Evolutionary conservation across 1,284 basidiomycete species (phyloP), one percentile per base, ranked within the genome.

Genomic region (Pseudozyma pruni): DNA sequence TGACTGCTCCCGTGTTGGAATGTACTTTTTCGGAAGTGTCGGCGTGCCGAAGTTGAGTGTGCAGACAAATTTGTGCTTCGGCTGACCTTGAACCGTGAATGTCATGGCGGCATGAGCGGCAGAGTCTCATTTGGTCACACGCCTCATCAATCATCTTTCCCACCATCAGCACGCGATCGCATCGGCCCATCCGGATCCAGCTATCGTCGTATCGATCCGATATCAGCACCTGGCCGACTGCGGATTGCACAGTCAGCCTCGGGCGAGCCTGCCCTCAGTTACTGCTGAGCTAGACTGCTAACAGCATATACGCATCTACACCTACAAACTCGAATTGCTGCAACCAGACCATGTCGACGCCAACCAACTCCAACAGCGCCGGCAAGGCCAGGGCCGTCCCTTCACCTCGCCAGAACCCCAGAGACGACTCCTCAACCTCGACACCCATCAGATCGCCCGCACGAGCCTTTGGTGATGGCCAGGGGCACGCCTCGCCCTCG

Each of bases 391-490:
- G 55, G 41, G 67, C 56, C 31, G 58, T 61, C 27, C 56, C 52
- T 16, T 42, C 42, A 23, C 47, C 48, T 17, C 53, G 51, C 32
- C 40, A 44, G 16, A 29, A 17, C 8, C n/a, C 44, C 19, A 29
- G 50, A 14, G 54, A 50, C 17, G 50, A 51, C 17, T 7, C 27
- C 7, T 31, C 40, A 0, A 9, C 54, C 13, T 51, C 52, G 13
- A 70, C 52, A 1, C 67, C 67, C 31, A 55, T 71, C 41, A 45
- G 69, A 20, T 72, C 63, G 3, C 69, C 69, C 27, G 34, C 63
- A 8, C 54, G 69, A n/a, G 43, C 63, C 10, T 67, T 67, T 16
- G 34, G 32, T 23, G 61, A 67, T 32, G 43, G 32, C 13, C 14
- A 41, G 10, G 54, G 53, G 6, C 56, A 64, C 32, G 67, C 67